These are phyloP conservation scores for Colletotrichum somersetense DNA, from an alignment of 2,329 filamentous ascomycete genomes.

Conservation along the genomic window DNA sequence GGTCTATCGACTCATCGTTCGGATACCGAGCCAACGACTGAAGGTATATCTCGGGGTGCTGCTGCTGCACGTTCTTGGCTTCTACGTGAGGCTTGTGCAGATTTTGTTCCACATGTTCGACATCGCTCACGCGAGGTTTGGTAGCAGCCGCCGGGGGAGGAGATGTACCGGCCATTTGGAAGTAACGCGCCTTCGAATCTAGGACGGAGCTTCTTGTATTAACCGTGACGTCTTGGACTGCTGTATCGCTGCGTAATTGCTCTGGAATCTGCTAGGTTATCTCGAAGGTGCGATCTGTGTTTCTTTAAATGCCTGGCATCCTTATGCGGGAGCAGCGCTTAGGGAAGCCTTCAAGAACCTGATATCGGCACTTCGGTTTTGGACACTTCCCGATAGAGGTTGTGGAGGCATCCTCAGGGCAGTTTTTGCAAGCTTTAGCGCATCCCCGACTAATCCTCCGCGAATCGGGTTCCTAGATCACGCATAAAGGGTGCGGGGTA, in stretches of 20 bases:
- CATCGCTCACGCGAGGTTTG: conserved; percentile 32
- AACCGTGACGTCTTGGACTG: background rate
- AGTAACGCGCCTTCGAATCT: background rate
- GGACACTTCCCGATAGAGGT: conserved; percentile 27
- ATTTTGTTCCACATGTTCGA: conserved; percentile 43
- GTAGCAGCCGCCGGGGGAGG: background rate
- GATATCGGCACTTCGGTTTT: conserved; percentile 11
- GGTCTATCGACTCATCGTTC: conserved; percentile 54
- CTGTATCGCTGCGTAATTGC: background rate
- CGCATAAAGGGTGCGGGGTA: conserved; percentile 17
- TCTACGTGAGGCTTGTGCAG: conserved; percentile 36
- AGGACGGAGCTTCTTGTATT: background rate
- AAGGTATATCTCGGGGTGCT: conserved; percentile 49
- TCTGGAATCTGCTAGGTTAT: background rate
- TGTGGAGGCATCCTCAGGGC: background rate
- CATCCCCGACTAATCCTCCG: background rate
- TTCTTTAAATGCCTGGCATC: conserved; percentile 3
- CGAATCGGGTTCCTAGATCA: conserved; percentile 6
- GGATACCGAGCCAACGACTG: conserved; percentile 54
- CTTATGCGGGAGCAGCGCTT: background rate
- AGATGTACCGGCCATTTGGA: conserved; percentile 16
- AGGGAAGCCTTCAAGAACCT: background rate
- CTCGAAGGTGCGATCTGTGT: background rate
- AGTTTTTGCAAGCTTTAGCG: conserved; percentile 15
- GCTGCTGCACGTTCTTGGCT: conserved; percentile 42